These are phyloP conservation scores for Trifolium pratense DNA, from an alignment of 306 rosid species.

Conservation along the genomic window DNA sequence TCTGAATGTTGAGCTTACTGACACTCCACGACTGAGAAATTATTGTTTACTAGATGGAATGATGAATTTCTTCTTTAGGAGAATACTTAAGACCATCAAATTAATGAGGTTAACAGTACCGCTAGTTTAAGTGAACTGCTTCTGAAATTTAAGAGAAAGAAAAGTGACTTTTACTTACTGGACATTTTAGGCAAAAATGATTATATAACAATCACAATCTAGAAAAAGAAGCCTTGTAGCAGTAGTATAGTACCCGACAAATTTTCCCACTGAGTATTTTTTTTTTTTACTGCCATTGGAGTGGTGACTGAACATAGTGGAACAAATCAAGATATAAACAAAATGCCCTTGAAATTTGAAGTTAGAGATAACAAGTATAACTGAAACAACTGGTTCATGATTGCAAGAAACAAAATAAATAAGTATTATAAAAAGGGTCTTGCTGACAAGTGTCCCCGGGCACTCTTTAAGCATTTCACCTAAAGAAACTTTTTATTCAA, in stretches of 20 bases:
- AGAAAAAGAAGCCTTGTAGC: background rate
- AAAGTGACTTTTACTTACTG: conserved; percentile 2
- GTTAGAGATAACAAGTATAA: background rate
- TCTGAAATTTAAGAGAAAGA: conserved; percentile 13
- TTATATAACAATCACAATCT: conserved; percentile 22
- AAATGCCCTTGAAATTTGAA: background rate
- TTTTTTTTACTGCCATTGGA: background rate
- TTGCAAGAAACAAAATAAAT: background rate
- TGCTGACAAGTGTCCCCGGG: no score
- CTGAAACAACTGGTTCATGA: conserved; percentile 11
- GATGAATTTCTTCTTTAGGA: conserved; percentile 23
- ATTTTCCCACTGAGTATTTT: conserved; percentile 2
- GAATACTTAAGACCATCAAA: conserved; percentile 5
- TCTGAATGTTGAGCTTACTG: conserved; percentile 18
- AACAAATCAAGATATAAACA: conserved; percentile 8
- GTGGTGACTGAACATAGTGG: background rate
- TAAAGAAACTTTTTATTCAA: no score
- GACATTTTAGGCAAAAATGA: background rate
- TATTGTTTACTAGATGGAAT: conserved; percentile 2
- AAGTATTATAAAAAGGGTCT: background rate
- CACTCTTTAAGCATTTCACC: no score
- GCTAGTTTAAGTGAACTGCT: conserved; percentile 28
- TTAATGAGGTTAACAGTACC: conserved; percentile 13
- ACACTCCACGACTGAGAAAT: conserved; percentile 8
- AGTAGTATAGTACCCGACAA: background rate